Percentiles rank a stretch among this genome's conserved stretches.
These are phyloP conservation scores for Teratosphaeria viscida DNA, from an alignment of 2,329 filamentous ascomycete species.

Conservation along the genomic window DNA sequence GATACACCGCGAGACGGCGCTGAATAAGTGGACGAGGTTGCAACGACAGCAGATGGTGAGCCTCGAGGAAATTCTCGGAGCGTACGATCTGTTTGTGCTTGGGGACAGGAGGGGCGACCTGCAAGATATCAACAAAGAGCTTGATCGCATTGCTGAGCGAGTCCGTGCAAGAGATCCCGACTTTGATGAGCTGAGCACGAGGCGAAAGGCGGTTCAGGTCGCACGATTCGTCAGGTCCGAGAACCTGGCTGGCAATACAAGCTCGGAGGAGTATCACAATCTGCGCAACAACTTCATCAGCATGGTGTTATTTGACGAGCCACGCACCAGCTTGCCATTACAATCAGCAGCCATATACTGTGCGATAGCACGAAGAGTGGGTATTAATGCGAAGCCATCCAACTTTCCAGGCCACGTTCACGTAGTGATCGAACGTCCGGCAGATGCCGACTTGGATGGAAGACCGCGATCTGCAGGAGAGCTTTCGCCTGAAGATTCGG, in stretches of 20 bases:
- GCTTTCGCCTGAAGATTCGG: conserved; percentile 11
- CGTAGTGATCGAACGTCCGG: conserved; percentile 54
- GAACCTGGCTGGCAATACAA: conserved; percentile 53
- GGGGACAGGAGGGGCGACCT: conserved; percentile 63
- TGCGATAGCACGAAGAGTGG: conserved; percentile 62
- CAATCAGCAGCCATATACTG: conserved; percentile 83
- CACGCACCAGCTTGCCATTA: conserved; percentile 73
- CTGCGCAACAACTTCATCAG: conserved; percentile 83
- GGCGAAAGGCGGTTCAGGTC: conserved; percentile 57
- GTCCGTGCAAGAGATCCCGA: conserved; percentile 46
- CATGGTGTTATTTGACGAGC: conserved; percentile 59
- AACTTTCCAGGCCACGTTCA: conserved; percentile 80
- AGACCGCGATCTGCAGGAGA: conserved; percentile 8
- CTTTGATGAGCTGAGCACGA: conserved; percentile 48
- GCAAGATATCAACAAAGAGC: conserved; percentile 47
- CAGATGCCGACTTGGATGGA: conserved; percentile 36
- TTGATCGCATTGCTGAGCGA: conserved; percentile 52
- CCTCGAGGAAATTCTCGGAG: conserved; percentile 66
- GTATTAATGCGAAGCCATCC: conserved; percentile 66
- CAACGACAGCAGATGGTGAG: conserved; percentile 40
- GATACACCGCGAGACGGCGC: conserved; percentile 69
- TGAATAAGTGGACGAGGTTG: conserved; percentile 63
- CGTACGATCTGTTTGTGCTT: conserved; percentile 83
- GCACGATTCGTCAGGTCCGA: conserved; percentile 58
- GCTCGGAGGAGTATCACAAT: conserved; percentile 64